Conservation (phyloP, 805 yeast genomes). For the Diddensiella transvaalensis region DNA sequence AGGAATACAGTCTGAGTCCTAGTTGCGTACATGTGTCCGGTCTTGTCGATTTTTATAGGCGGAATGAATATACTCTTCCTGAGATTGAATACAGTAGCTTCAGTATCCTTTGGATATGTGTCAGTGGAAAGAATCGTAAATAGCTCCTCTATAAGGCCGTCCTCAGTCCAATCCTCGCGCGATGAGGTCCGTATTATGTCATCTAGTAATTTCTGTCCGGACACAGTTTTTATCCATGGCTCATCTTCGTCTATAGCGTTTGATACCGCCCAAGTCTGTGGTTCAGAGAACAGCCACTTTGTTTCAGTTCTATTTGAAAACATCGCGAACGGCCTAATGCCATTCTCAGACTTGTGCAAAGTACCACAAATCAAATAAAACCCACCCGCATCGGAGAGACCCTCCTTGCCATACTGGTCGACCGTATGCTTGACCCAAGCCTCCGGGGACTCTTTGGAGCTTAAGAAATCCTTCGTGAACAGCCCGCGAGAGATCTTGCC, state of each 20-base stretch:
- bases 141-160: slow-evolving; percentile 45
- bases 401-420: slow-evolving; percentile 24
- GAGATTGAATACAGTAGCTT: slow-evolving; percentile 41
- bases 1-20: slow-evolving; percentile 79
- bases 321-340: slow-evolving; percentile 6
- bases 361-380: slow-evolving; percentile 59
- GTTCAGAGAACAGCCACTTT: background rate
- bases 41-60: slow-evolving; percentile 43
- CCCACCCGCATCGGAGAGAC: slow-evolving; percentile 50
- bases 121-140: slow-evolving; percentile 54
- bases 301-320: slow-evolving; percentile 11
- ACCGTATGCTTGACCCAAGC: slow-evolving; percentile 44
- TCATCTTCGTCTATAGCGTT: slow-evolving; percentile 2
- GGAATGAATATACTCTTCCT: slow-evolving; percentile 69
- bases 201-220: slow-evolving; percentile 48
- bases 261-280: slow-evolving; percentile 9
- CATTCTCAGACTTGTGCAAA: slow-evolving; percentile 31
- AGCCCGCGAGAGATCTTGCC: slow-evolving; percentile 50
- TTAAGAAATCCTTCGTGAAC: slow-evolving; percentile 45
- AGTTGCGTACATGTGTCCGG: slow-evolving; percentile 73
- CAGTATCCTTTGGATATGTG: slow-evolving; percentile 29
- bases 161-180: slow-evolving; percentile 22
- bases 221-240: slow-evolving; percentile 64
- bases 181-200: slow-evolving; percentile 24
- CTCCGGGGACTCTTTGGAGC: slow-evolving; percentile 35